phyloP scores from a whole-genome alignment of 1,284 basidiomycete genomes.

The Boletellus deceptivus region DNA sequence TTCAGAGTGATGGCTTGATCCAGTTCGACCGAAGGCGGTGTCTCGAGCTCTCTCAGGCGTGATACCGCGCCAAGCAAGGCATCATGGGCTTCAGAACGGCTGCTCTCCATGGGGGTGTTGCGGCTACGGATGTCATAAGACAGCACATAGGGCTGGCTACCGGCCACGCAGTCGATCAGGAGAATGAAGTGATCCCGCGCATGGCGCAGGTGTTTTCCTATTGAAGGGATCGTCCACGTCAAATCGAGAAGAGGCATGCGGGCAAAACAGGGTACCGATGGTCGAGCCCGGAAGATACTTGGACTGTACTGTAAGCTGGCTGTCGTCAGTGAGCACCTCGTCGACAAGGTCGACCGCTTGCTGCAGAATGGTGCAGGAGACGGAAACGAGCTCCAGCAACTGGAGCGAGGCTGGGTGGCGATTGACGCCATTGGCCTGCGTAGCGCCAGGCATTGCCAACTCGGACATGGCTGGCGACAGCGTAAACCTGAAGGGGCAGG shows the following conservation, averaged over 20 bases:
- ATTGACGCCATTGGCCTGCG: slow-evolving; percentile 4
- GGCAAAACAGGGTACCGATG: slow-evolving; percentile 54
- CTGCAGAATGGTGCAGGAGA: slow-evolving; percentile 60
- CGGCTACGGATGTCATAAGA: slow-evolving; percentile 74
- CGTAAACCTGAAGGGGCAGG: neutral
- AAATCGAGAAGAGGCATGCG: neutral
- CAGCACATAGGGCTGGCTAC: slow-evolving; percentile 51
- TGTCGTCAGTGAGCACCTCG: slow-evolving; percentile 59
- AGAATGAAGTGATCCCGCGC: slow-evolving; percentile 77
- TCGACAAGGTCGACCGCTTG: slow-evolving; percentile 73
- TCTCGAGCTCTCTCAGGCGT: slow-evolving; percentile 51
- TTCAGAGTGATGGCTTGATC: slow-evolving; percentile 62
- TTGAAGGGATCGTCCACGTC: slow-evolving; percentile 2
- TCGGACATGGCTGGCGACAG: slow-evolving; percentile 26
- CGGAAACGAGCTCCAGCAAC: slow-evolving; percentile 55
- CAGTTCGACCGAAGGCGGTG: slow-evolving; percentile 41
- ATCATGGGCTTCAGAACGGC: slow-evolving; percentile 53
- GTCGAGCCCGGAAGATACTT: slow-evolving; percentile 77
- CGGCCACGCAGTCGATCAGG: slow-evolving; percentile 54
- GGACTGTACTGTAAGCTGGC: slow-evolving; percentile 64
- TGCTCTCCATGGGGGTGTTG: slow-evolving; percentile 80
- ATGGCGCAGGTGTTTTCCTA: slow-evolving; percentile 81
- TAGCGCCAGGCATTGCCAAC: slow-evolving; percentile 9
- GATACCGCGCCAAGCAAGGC: slow-evolving; percentile 57
- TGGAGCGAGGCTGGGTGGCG: slow-evolving; percentile 20